phyloP scores from a whole-genome alignment of 2,329 filamentous ascomycete species.

The Dryadomyces quercus-mongolicae region DNA sequence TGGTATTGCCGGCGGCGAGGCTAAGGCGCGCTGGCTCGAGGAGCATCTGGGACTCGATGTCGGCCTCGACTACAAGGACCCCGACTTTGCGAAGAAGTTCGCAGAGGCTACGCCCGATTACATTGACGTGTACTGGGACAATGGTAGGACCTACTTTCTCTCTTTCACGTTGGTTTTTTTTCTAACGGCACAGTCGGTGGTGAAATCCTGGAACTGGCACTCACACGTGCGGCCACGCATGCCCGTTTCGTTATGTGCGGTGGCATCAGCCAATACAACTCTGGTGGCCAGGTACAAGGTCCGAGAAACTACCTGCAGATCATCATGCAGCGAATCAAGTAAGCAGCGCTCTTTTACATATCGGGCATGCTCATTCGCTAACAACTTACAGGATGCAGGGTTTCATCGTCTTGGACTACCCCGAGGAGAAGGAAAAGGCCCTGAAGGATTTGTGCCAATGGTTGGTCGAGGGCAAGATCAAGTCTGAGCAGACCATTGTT shows the following conservation, averaged over 20 bases:
- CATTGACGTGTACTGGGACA: conserved; percentile 64
- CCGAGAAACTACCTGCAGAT: conserved; percentile 28
- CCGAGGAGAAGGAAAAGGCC: conserved; percentile 42
- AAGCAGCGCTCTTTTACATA: conserved; percentile 20
- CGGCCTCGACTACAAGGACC: conserved; percentile 57
- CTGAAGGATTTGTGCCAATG: conserved; percentile 50
- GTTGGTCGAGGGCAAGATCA: conserved; percentile 60
- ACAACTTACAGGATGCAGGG: conserved; percentile 42
- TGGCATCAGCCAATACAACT: conserved; percentile 58
- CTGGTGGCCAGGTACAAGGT: conserved; percentile 35
- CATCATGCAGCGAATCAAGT: conserved; percentile 32
- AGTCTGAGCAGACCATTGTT: conserved; percentile 59
- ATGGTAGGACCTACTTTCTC: conserved; percentile 20
- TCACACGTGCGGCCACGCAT: conserved; percentile 48
- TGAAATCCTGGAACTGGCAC: conserved; percentile 54
- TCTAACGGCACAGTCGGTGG: conserved; percentile 38
- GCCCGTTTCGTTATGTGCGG: conserved; percentile 63
- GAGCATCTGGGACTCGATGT: conserved; percentile 54
- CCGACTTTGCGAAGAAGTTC: conserved; percentile 48
- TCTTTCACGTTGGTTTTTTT: neutral
- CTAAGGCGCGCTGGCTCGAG: conserved; percentile 50
- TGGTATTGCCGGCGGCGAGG: conserved; percentile 41
- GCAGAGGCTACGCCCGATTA: conserved; percentile 39
- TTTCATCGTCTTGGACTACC: conserved; percentile 61
- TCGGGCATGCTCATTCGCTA: neutral